Conservation (phyloP, 495 filamentous ascomycete genomes). For the Lophium mytilinum region DNA sequence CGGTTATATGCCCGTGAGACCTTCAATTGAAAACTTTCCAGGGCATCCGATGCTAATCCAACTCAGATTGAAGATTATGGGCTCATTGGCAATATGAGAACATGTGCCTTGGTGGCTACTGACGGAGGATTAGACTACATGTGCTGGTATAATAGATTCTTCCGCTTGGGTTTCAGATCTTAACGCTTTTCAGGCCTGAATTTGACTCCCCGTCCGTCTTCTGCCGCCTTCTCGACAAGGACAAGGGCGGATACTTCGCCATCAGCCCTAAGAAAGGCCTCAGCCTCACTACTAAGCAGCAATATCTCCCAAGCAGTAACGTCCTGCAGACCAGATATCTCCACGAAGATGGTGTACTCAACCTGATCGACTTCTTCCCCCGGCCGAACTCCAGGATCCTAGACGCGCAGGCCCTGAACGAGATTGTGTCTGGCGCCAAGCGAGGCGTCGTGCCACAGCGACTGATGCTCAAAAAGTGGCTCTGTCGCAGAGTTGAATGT, state of each 20-base stretch:
- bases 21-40: neutral
- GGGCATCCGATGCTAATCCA: neutral
- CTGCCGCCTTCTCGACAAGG: conserved; percentile 54
- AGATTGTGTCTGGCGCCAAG: neutral
- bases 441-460: neutral
- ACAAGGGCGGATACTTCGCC: conserved; percentile 62
- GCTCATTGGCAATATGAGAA: conserved; percentile 68
- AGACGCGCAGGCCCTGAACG: neutral
- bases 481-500: conserved; percentile 63
- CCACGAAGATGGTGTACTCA: conserved; percentile 60
- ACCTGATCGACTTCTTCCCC: conserved; percentile 66
- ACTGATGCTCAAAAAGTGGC: conserved; percentile 36
- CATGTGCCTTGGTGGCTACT: conserved; percentile 63
- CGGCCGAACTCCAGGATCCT: conserved; percentile 41
- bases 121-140: conserved; percentile 66
- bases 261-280: conserved; percentile 44
- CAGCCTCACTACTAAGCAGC: conserved; percentile 54
- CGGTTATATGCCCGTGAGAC: conserved; percentile 16
- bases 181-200: conserved; percentile 17
- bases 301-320: conserved; percentile 63
- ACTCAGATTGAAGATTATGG: conserved; percentile 67
- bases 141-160: too few species aligned
- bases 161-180: too few species aligned
- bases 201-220: conserved; percentile 29
- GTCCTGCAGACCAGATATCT: conserved; percentile 66